Base-by-base conservation (phyloP, 768 basidiomycete species). In the Russula brevipes region DNA sequence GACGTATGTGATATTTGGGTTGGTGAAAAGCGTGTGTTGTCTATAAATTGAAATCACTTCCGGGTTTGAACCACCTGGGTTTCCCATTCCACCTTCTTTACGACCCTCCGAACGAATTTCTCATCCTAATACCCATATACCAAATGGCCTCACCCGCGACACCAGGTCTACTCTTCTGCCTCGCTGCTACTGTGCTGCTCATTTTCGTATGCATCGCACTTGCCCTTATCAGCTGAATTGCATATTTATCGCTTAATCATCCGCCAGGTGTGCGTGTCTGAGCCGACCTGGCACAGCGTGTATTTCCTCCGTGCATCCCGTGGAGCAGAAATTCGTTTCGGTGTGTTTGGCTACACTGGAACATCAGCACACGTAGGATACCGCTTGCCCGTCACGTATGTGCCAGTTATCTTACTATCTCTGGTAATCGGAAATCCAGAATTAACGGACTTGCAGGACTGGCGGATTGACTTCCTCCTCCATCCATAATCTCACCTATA, bases 301-400 rank as follows among this genome's bases (percentile, higher is more conserved):
- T 86, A 81, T 19, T 91, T 89, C 77, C 79, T 94, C 46, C 74
- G 83, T 57, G 83, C 83, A 30, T 76, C 75, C 8, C 65, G 71
- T 11, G 77, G 75, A 5, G 71, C 55, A 14, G 63, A 75, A 68
- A 76, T 76, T 60, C 79, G 79, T 64, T 92, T 86, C 69, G 91
- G 91, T 68, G 82, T 87, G n/a, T 90, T 91, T 70, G 91, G 91
- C 4, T 85, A 79, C 73, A 88, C 88, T 14, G 87, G 85, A 17
- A 82, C 81, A 17, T 52, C 70, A 19, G 71, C 74, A 4, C 69
- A 72, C 19, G 73, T 93, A 58, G 91, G 91, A 17, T 94, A 90
- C 62, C 66, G 72, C 56, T 80, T 85, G 69, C 71, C 73, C 30
- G 77, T 84, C 70, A 71, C 74, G 85, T 84, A 71, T 36, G 82